Base-by-base conservation (phyloP, 2,329 filamentous ascomycete genomes). In the Drechslerella dactyloides region DNA sequence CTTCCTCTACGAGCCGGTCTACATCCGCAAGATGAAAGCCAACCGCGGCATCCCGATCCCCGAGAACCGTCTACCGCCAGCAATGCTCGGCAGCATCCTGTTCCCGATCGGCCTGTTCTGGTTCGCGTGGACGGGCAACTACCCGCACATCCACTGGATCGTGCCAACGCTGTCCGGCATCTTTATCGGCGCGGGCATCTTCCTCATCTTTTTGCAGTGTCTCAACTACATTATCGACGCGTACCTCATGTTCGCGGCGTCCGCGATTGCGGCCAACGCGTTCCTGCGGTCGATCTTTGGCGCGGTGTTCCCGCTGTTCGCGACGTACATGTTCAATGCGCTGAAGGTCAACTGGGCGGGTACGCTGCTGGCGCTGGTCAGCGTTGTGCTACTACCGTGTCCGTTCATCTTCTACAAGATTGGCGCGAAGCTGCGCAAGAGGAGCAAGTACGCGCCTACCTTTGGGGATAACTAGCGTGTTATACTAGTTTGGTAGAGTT, bases 281-380 rank as follows among this genome's bases (percentile, higher is more conserved):
- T 89, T 96, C 77, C 81, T 96, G 40, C 87, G 91, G 75, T 93
- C 89, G 0, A 82, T 92, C 7, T 89, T 88, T 73, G 91, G 90
- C 74, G 90, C 90, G 1, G 87, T 84, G 0, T 94, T 96, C 82
- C 91, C 91, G 0, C 84, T 94, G 1, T 94, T 94, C 78, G 86
- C 89, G 0, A 84, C 82, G 1, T 87, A 90, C 76, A 90, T 83
- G 82, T 83, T 83, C 75, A 72, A 72, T 50, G 68, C 75, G 1
- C 76, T 80, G 57, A 40, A 75, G 64, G 72, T 73, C n/a, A 74
- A 76, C 56, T 76, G 74, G 75, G 75, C 75, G 10, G 74, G 73
- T 23, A 74, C 62, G 15, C 54, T 75, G 2, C 54, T 76, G 19
- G 75, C 70, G 54, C 86, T 83, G 74, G 81, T 90, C 1, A 87